phyloP scores from a whole-genome alignment of 768 basidiomycete genomes.

The Suillus variegatus region DNA sequence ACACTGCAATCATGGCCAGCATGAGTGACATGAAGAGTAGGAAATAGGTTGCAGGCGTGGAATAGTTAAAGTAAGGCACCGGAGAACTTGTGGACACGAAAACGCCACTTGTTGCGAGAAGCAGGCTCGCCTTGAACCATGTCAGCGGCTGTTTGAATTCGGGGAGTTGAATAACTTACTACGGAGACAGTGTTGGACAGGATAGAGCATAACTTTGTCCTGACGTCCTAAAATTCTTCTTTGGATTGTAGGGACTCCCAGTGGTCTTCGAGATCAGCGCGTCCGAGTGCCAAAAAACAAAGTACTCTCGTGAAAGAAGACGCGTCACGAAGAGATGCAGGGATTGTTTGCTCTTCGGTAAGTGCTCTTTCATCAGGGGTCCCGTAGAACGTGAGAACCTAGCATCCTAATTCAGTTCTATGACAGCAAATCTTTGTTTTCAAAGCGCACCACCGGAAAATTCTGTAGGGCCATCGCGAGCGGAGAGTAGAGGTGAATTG shows the following conservation, averaged over 20 bases:
- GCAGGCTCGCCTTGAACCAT: not conserved
- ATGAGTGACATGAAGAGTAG: not conserved
- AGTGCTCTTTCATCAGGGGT: too few species aligned
- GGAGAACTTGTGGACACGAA: not conserved
- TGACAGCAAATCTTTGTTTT: too few species aligned
- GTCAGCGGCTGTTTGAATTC: not conserved
- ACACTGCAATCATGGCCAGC: not conserved
- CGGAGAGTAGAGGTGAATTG: too few species aligned
- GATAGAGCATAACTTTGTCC: not conserved
- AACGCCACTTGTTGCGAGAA: not conserved
- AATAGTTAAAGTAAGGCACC: not conserved
- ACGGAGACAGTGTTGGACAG: not conserved
- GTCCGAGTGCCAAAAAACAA: not conserved
- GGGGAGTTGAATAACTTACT: not conserved
- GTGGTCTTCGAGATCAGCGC: not conserved
- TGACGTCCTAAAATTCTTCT: not conserved
- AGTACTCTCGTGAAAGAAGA: not conserved
- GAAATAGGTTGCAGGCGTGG: not conserved
- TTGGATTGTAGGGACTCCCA: not conserved
- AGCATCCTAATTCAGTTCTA: too few species aligned
- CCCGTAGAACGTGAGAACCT: too few species aligned
- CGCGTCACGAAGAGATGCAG: not conserved
- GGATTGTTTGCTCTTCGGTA: too few species aligned
- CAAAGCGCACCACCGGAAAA: too few species aligned
- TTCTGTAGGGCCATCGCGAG: too few species aligned